A percentile compares a stretch with the other conserved stretches of the same genome.
Conservation (phyloP, 2,329 filamentous ascomycete species). For the Colletotrichum tabaci region DNA sequence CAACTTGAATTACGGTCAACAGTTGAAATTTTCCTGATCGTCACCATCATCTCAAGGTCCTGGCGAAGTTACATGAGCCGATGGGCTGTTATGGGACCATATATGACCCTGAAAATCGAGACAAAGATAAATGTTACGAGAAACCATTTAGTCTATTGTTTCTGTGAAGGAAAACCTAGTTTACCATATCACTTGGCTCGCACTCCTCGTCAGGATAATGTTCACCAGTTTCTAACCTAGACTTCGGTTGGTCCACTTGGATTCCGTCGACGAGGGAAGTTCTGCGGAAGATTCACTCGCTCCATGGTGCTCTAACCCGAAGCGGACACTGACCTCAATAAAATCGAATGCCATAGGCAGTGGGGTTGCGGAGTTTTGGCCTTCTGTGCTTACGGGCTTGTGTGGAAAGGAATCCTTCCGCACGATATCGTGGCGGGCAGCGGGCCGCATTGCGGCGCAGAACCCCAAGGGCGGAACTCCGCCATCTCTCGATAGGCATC, state of each 20-base stretch:
- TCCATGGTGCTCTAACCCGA: neutral
- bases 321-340: neutral
- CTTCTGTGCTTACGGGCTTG: neutral
- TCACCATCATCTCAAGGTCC: neutral
- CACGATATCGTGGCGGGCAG: neutral
- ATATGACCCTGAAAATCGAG: too few relatives aligned
- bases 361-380: neutral
- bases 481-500: neutral
- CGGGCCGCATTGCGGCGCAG: neutral
- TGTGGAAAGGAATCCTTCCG: neutral
- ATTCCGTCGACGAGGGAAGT: too few relatives aligned
- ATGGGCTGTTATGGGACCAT: too few relatives aligned
- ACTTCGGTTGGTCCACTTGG: too few relatives aligned
- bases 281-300: neutral
- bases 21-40: too few relatives aligned
- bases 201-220: too few relatives aligned
- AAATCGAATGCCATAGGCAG: neutral
- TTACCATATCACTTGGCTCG: too few relatives aligned
- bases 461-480: neutral
- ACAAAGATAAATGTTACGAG: too few relatives aligned
- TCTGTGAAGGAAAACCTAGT: too few relatives aligned
- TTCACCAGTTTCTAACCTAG: too few relatives aligned
- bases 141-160: too few relatives aligned
- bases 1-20: accelerated
- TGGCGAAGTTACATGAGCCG: too few relatives aligned